Evolutionary conservation across 192 early-diverging fungal species (phyloP).

Genomic region (Umbelopsis sp.): DNA sequence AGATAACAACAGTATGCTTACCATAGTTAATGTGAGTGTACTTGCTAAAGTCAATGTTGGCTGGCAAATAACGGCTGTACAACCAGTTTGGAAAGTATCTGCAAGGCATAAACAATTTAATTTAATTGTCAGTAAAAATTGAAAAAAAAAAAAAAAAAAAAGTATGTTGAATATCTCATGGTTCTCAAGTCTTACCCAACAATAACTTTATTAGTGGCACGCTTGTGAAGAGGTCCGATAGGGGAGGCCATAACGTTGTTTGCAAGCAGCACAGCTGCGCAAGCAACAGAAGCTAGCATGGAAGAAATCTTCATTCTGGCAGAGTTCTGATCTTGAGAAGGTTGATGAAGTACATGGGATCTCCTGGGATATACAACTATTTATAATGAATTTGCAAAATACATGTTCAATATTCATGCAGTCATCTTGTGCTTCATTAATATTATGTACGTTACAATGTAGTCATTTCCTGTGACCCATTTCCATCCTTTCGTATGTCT

Average conservation of each 20-base stretch:
- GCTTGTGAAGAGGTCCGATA: background rate
- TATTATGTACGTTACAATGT: background rate
- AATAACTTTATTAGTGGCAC: constrained; percentile 15
- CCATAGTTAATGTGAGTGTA: constrained; percentile 38
- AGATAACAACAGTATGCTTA: too few species aligned
- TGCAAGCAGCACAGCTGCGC: constrained; percentile 17
- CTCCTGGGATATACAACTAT: background rate
- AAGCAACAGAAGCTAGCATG: constrained; percentile 12
- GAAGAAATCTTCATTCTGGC: constrained; percentile 17
- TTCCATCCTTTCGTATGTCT: background rate
- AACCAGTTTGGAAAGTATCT: constrained; percentile 31
- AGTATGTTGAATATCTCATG: background rate
- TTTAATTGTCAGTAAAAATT: background rate
- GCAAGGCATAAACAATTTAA: background rate
- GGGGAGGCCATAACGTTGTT: constrained; percentile 4
- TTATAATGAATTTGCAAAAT: background rate
- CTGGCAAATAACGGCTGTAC: constrained; percentile 16
- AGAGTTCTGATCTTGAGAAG: background rate
- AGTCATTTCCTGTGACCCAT: background rate
- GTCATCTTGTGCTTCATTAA: background rate
- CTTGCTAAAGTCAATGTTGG: constrained; percentile 23
- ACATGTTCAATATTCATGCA: background rate
- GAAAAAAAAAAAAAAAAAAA: background rate
- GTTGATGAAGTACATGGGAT: background rate
- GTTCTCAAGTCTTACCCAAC: constrained; percentile 15